Conservation (phyloP, 73 alveolate genomes). For the Symbiodinium pilosum region DNA sequence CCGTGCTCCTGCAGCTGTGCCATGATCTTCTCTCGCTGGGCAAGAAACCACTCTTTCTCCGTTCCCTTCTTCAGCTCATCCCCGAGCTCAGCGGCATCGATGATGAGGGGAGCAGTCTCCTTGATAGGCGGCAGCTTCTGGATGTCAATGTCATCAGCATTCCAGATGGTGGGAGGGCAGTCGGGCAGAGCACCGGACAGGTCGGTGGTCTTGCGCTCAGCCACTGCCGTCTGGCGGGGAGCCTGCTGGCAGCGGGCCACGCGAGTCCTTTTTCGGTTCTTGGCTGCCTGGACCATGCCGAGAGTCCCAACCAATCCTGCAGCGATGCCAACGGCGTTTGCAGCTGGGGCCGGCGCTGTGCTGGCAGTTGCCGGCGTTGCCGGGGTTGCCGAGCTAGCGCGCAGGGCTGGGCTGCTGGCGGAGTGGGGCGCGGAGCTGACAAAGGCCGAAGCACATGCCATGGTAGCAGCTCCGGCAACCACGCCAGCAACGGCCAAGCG, state of each 20-base stretch:
- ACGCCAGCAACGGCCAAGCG: background rate
- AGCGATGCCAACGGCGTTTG: background rate
- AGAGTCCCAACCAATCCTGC: constrained; percentile 6
- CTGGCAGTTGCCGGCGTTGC: background rate
- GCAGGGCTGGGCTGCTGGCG: background rate
- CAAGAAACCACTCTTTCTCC: constrained; percentile 50
- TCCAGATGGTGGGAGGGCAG: constrained; percentile 76
- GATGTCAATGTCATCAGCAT: constrained; percentile 63
- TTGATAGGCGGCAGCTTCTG: constrained; percentile 58
- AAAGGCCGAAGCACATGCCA: constrained; percentile 47
- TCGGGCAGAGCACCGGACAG: constrained; percentile 64
- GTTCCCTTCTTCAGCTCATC: constrained; percentile 32
- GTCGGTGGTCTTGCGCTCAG: background rate
- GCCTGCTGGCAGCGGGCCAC: constrained; percentile 49
- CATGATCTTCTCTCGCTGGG: constrained; percentile 81
- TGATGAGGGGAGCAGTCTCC: constrained; percentile 70
- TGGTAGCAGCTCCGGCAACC: constrained; percentile 46
- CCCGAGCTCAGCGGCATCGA: constrained; percentile 43
- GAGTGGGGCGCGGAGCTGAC: background rate
- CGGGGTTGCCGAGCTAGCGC: too few species aligned
- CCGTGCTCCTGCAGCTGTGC: constrained; percentile 54
- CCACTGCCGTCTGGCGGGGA: background rate
- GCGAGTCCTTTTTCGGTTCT: constrained; percentile 7
- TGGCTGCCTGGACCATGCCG: background rate
- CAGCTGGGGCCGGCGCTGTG: background rate